These are phyloP conservation scores for Hyaloscypha variabilis DNA, from an alignment of 495 filamentous ascomycete genomes.

Conservation along the genomic window DNA sequence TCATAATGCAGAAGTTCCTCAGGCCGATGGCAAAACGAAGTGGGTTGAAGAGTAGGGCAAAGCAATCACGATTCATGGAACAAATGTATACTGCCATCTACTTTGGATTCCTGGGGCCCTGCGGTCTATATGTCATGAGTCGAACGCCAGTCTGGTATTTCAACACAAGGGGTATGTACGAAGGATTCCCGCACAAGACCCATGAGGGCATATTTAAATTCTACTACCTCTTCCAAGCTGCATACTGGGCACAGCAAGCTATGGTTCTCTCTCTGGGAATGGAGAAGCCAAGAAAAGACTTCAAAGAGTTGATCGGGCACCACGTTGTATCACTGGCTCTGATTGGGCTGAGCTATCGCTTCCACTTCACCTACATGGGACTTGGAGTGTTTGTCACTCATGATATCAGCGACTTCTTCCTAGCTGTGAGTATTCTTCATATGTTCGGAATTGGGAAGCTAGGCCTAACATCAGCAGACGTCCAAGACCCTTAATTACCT, in stretches of 20 bases:
- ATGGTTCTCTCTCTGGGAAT: slow-evolving; percentile 86
- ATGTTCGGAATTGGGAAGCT: not conserved
- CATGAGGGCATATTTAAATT: slow-evolving; percentile 91
- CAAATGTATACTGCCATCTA: slow-evolving; percentile 98
- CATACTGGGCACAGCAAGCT: slow-evolving; percentile 95
- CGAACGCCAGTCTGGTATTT: slow-evolving; percentile 96
- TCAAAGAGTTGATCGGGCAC: slow-evolving; percentile 91
- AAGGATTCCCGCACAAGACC: slow-evolving; percentile 83
- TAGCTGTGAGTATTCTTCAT: slow-evolving; percentile 68
- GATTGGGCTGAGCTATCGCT: slow-evolving; percentile 89
- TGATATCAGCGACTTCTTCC: slow-evolving; percentile 95
- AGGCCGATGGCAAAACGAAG: slow-evolving; percentile 72
- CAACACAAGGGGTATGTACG: slow-evolving; percentile 89
- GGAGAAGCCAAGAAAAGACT: slow-evolving; percentile 96
- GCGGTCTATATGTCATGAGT: slow-evolving; percentile 91
- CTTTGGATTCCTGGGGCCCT: slow-evolving; percentile 82
- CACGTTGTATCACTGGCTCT: slow-evolving; percentile 91
- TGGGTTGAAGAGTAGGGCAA: slow-evolving; percentile 73
- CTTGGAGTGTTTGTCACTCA: slow-evolving; percentile 96
- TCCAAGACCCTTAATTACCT: slow-evolving; percentile 96
- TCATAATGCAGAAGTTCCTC: slow-evolving; percentile 91
- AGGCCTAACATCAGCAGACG: slow-evolving; percentile 53
- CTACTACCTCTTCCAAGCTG: slow-evolving; percentile 94
- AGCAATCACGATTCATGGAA: slow-evolving; percentile 95
- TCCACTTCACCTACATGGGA: slow-evolving; percentile 99